Evolutionary conservation across 1,284 basidiomycete species (phyloP).

Genomic region (Ceratobasidium papillatum): DNA sequence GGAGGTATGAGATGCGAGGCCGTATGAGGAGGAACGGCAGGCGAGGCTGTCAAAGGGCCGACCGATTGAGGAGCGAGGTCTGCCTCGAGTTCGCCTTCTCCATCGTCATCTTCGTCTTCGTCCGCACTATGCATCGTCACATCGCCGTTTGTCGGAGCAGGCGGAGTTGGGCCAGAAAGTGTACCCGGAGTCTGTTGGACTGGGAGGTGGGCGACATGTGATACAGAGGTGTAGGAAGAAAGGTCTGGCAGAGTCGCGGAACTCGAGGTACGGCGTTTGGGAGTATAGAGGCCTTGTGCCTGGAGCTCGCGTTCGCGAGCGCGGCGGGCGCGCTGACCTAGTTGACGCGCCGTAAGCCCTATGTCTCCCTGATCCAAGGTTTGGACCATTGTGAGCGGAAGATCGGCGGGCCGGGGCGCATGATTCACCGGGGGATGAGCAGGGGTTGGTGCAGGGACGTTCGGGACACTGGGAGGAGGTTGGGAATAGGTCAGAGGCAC

Average conservation of each 20-base stretch:
- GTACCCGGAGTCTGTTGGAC: background rate
- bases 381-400: slow-evolving; percentile 34
- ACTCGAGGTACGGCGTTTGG: slow-evolving; percentile 30
- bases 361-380: background rate
- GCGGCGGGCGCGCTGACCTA: slow-evolving; percentile 29
- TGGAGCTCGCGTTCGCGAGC: slow-evolving; percentile 35
- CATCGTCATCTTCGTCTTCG: slow-evolving; percentile 34
- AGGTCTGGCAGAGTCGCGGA: slow-evolving; percentile 14
- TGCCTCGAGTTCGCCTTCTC: slow-evolving; percentile 36
- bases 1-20: slow-evolving; percentile 35
- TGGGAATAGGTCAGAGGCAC: background rate
- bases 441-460: background rate
- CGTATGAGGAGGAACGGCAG: slow-evolving; percentile 27
- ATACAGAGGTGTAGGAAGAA: background rate
- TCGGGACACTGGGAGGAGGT: background rate
- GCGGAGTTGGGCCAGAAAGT: background rate
- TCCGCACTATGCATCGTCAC: slow-evolving; percentile 32
- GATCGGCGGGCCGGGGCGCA: background rate
- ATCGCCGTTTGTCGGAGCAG: background rate
- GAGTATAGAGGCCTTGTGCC: slow-evolving; percentile 22
- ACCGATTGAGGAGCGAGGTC: slow-evolving; percentile 19
- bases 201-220: background rate
- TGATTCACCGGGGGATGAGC: background rate
- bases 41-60: background rate
- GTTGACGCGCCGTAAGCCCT: slow-evolving; percentile 20